Conservation (phyloP, 257 asterid species). For the Solanum verrucosum region DNA sequence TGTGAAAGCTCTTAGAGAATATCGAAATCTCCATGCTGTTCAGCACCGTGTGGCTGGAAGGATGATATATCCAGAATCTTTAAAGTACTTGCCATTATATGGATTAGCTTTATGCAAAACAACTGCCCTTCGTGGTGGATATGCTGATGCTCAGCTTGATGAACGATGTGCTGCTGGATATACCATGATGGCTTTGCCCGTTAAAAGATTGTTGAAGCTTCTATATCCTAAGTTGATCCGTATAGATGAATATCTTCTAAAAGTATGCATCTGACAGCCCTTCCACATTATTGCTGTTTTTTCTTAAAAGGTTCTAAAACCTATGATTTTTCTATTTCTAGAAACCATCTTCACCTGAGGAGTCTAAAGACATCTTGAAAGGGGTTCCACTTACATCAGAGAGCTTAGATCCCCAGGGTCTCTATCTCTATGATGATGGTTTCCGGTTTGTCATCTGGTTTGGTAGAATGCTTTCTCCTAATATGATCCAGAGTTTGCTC, state of each 20-base stretch:
- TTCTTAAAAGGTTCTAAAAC: constrained; percentile 11
- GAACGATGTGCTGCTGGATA: constrained; percentile 71
- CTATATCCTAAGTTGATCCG: constrained; percentile 69
- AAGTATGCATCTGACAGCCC: constrained; percentile 24
- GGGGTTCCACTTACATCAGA: constrained; percentile 70
- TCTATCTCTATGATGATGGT: constrained; percentile 85
- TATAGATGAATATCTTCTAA: constrained; percentile 50
- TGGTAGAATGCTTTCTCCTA: constrained; percentile 81
- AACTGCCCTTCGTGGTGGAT: constrained; percentile 83
- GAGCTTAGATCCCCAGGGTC: constrained; percentile 87
- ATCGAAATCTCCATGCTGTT: constrained; percentile 85
- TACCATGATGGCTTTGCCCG: constrained; percentile 77
- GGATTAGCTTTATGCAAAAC: constrained; percentile 73
- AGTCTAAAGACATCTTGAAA: constrained; percentile 34
- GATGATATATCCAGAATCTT: constrained; percentile 88
- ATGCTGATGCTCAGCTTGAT: constrained; percentile 68
- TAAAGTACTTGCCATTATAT: constrained; percentile 56
- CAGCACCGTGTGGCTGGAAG: constrained; percentile 84
- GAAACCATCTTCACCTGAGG: constrained; percentile 39
- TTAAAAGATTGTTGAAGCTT: constrained; percentile 58
- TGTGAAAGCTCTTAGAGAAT: constrained; percentile 87
- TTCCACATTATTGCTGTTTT: constrained; percentile 3
- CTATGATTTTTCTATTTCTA: constrained; percentile 2
- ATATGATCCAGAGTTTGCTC: constrained; percentile 52
- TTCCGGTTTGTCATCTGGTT: constrained; percentile 87